phyloP scores from a whole-genome alignment of 148 eudicot species.

The Limonium bicolor region DNA sequence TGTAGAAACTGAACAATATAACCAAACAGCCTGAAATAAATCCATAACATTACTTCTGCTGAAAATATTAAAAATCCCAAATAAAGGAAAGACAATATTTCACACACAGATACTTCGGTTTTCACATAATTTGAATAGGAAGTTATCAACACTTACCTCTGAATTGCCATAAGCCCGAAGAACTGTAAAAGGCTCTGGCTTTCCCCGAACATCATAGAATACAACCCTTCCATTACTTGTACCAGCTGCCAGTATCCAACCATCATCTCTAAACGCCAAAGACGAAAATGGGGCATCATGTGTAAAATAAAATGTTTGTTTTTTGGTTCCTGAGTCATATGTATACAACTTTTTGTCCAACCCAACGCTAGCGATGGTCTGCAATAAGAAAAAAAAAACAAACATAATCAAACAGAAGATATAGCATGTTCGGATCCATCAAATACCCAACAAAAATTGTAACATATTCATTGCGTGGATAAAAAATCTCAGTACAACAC shows the following conservation, averaged over 20 bases:
- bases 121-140: too few relatives aligned
- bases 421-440: too few relatives aligned
- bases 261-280: constrained; percentile 81
- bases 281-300: constrained; percentile 94
- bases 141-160: constrained; percentile 41
- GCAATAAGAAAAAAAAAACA: constrained; percentile 12
- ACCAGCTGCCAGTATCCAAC: constrained; percentile 82
- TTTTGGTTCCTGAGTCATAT: constrained; percentile 60
- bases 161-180: constrained; percentile 86
- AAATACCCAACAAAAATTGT: too few relatives aligned
- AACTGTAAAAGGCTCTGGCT: constrained; percentile 76
- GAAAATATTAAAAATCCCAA: too few relatives aligned
- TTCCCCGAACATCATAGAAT: constrained; percentile 92
- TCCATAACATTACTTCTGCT: too few relatives aligned
- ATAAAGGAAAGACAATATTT: too few relatives aligned
- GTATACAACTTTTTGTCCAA: constrained; percentile 90
- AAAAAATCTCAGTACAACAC: too few relatives aligned
- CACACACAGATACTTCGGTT: too few relatives aligned
- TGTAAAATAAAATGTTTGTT: constrained; percentile 44
- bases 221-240: constrained; percentile 81
- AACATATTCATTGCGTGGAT: too few relatives aligned
- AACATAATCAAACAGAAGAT: too few relatives aligned
- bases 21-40: too few relatives aligned
- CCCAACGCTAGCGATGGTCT: constrained; percentile 87
- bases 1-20: too few relatives aligned